Percentiles rank a stretch among this genome's conserved stretches.
These are phyloP conservation scores for Aspergillus chevalieri DNA, from an alignment of 2,329 filamentous ascomycete genomes.

Conservation along the genomic window DNA sequence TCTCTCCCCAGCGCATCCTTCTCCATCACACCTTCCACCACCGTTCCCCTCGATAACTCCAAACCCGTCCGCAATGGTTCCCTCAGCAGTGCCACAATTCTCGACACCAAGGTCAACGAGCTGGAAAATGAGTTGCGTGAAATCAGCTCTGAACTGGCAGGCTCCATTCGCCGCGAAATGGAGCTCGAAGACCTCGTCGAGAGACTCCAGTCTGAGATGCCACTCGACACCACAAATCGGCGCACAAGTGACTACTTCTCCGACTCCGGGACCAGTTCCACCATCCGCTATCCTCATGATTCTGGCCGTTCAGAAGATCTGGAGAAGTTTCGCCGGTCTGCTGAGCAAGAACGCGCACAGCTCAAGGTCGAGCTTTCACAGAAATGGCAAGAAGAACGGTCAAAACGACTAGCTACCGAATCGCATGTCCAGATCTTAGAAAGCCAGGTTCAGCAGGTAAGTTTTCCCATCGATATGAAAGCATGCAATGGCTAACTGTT, in stretches of 20 bases:
- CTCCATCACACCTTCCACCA: slow-evolving; percentile 36
- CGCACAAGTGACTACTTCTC: slow-evolving; percentile 97
- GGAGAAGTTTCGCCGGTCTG: slow-evolving; percentile 72
- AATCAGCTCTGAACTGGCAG: slow-evolving; percentile 86
- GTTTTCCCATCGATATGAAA: slow-evolving; percentile 12
- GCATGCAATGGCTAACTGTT: slow-evolving; percentile 7
- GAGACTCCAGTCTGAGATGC: slow-evolving; percentile 69
- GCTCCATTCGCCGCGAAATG: slow-evolving; percentile 91
- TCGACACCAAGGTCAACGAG: slow-evolving; percentile 63
- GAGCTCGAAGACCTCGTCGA: slow-evolving; percentile 94
- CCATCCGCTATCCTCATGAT: slow-evolving; percentile 66
- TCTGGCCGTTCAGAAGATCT: slow-evolving; percentile 60
- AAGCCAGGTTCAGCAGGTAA: slow-evolving; percentile 63
- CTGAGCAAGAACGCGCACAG: slow-evolving; percentile 86
- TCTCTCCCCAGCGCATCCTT: slow-evolving; percentile 28
- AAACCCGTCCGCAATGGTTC: slow-evolving; percentile 39
- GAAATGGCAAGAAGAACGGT: slow-evolving; percentile 81
- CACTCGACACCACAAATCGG: slow-evolving; percentile 53
- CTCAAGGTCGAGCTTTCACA: slow-evolving; percentile 77
- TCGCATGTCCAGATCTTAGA: slow-evolving; percentile 77
- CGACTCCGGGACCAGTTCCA: slow-evolving; percentile 83
- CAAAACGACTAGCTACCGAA: slow-evolving; percentile 69
- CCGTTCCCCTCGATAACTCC: slow-evolving; percentile 45
- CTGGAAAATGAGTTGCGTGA: slow-evolving; percentile 92
- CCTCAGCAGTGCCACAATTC: slow-evolving; percentile 39